Evolutionary conservation across 2,329 filamentous ascomycete species (phyloP).

Genomic region (Aspergillus sergii): DNA sequence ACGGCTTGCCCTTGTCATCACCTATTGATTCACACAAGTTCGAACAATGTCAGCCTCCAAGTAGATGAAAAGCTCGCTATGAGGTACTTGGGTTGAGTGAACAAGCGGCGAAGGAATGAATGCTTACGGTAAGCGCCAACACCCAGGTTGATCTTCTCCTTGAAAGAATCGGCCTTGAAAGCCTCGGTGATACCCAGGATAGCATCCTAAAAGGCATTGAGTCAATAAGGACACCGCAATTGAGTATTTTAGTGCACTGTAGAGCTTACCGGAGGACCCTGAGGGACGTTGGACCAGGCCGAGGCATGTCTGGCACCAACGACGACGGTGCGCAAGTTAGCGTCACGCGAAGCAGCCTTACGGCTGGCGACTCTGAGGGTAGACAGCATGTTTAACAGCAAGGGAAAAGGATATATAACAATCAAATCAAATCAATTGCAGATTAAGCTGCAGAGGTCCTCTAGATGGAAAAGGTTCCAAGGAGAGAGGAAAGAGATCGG

Average conservation of each 20-base stretch:
- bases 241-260: not conserved
- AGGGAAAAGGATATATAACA: constrained; percentile 8
- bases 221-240: not conserved
- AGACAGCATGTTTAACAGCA: constrained; percentile 46
- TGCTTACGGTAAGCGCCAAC: constrained; percentile 87
- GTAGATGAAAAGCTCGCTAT: not conserved
- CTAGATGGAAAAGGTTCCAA: not conserved
- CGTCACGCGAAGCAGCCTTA: constrained; percentile 42
- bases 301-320: constrained; percentile 66
- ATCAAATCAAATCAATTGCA: constrained; percentile 7
- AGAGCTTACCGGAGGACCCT: constrained; percentile 80
- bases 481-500: constrained; percentile 13
- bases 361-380: constrained; percentile 49
- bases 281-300: constrained; percentile 86
- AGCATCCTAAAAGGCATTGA: constrained; percentile 37
- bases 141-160: constrained; percentile 97
- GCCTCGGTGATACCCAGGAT: constrained; percentile 79
- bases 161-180: constrained; percentile 93
- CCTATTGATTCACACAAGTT: constrained; percentile 30
- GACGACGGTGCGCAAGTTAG: constrained; percentile 40
- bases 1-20: constrained; percentile 96
- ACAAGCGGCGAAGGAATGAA: not conserved
- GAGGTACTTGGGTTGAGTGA: not conserved
- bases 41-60: not conserved
- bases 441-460: not conserved